Evolutionary conservation across 306 rosid genomes (phyloP).

Genomic region (Purshia tridentata): DNA sequence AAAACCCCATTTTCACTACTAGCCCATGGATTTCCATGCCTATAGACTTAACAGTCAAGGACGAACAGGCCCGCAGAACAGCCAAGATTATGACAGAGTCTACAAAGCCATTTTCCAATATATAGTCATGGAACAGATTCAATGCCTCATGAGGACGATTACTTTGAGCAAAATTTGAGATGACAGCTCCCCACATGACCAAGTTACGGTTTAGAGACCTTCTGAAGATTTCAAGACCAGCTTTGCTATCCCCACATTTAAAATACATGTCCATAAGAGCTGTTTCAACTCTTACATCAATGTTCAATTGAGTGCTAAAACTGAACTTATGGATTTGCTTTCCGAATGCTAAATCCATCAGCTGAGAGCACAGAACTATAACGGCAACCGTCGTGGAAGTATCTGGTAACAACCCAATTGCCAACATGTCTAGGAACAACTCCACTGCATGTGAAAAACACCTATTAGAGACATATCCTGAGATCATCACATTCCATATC

Average conservation of each 20-base stretch:
- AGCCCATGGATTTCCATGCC: conserved; percentile 41
- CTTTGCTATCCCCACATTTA: conserved; percentile 28
- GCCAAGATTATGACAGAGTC: conserved; percentile 39
- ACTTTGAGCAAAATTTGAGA: conserved; percentile 28
- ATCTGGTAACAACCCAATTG: conserved; percentile 27
- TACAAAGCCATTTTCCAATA: conserved; percentile 18
- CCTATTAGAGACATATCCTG: conserved; percentile 34
- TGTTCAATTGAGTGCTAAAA: conserved; percentile 18
- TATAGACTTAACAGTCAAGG: conserved; percentile 20
- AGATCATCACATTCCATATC: conserved; percentile 48
- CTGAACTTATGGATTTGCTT: conserved; percentile 36
- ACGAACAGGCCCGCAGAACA: conserved; percentile 42
- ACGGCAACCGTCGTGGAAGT: conserved; percentile 37
- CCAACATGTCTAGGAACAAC: conserved; percentile 34
- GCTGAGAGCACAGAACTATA: conserved; percentile 33
- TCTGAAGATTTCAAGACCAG: conserved; percentile 30
- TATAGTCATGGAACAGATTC: conserved; percentile 26
- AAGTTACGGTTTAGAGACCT: conserved; percentile 23
- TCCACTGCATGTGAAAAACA: conserved; percentile 23
- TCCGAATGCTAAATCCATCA: conserved; percentile 32
- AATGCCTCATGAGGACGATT: conserved; percentile 28
- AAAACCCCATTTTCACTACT: conserved; percentile 25
- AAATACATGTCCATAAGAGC: conserved; percentile 46
- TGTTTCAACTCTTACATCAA: conserved; percentile 38
- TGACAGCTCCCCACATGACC: conserved; percentile 36